Base-by-base conservation (phyloP, 1,284 basidiomycete species). In the Hypsizygus ulmarius region DNA sequence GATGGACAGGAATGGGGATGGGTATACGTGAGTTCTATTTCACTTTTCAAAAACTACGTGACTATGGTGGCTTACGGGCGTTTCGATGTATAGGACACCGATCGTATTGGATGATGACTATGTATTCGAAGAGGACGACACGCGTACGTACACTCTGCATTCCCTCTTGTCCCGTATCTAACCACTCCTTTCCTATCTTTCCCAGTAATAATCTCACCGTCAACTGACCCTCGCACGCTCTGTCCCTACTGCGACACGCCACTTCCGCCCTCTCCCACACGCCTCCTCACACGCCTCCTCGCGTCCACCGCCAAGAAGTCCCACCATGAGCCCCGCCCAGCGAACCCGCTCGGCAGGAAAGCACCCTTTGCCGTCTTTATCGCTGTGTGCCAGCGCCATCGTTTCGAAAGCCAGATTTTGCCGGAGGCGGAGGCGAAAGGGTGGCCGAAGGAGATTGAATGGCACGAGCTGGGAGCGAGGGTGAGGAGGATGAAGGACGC, bases 241-340 rank as follows among this genome's bases (percentile, higher is more conserved):
- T 92, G 89, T 58, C 87, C 88, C 0, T 92, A 83, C 64, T 92
- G 88, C 54, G 88, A 92, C 56, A 75, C 78, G 28, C 73, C 67
- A 0, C 71, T 90, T 5, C 90, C 88, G 2, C 50, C 70, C 2
- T 66, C 72, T 2, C 84, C 84, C 2, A 87, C 87, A 0, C 76
- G 80, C 1, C 65, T 74, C 21, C 70, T 91, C n/a, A 57, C 59
- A 11, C 65, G 67, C 3, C 70, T 91, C n/a, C 71, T 90, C 4
- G 64, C 66, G 1, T 62, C 67, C 2, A 78, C 79, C 0, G 68
- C 66, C 39, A 66, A 67, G 33, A 80, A 77, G 51, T 84, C 87
- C 0, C 59, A 63, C 40, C 68, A 67, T 0, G 82, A 87, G 49
- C 75, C 82, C 6, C 81, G 89, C 4, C 80, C 81, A 1, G 70